phyloP scores from a whole-genome alignment of 2,329 filamentous ascomycete species.

The Fusarium phyllophilum region DNA sequence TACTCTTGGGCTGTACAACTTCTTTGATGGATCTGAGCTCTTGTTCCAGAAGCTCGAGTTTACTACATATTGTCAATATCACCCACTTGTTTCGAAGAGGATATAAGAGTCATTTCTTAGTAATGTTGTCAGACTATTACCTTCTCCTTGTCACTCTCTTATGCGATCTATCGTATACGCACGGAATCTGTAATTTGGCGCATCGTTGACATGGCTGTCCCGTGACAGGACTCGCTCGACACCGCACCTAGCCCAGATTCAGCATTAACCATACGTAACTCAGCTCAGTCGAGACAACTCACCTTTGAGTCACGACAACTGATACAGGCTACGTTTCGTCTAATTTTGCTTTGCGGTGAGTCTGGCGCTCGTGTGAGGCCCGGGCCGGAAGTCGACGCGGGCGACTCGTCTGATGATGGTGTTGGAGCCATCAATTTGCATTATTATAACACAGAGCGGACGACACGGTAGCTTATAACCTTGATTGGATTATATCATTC shows the following conservation, averaged over 20 bases:
- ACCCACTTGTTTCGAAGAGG: slow-evolving; percentile 12
- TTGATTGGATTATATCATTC: slow-evolving; percentile 4
- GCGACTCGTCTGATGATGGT: slow-evolving; percentile 46
- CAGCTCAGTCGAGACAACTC: slow-evolving; percentile 21
- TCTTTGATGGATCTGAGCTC: slow-evolving; percentile 66
- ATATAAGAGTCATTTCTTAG: not conserved
- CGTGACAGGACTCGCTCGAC: slow-evolving; percentile 52
- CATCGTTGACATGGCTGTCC: slow-evolving; percentile 58
- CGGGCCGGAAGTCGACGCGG: slow-evolving; percentile 37
- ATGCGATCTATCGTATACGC: slow-evolving; percentile 59
- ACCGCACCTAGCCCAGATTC: slow-evolving; percentile 55
- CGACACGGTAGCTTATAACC: not conserved
- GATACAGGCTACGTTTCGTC: slow-evolving; percentile 52
- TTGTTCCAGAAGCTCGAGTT: slow-evolving; percentile 64
- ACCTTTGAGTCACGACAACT: slow-evolving; percentile 55
- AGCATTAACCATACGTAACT: slow-evolving; percentile 56
- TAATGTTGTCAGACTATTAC: slow-evolving; percentile 38
- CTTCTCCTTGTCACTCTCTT: slow-evolving; percentile 59
- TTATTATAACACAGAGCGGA: slow-evolving; percentile 18
- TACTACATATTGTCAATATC: slow-evolving; percentile 49
- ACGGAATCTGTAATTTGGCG: slow-evolving; percentile 55
- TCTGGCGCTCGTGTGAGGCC: slow-evolving; percentile 25
- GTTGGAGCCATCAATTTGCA: slow-evolving; percentile 46
- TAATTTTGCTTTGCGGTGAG: slow-evolving; percentile 44
- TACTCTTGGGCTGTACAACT: slow-evolving; percentile 52